Evolutionary conservation across 2,329 filamentous ascomycete species (phyloP), one percentile per base, ranked within the genome.

Genomic region (Hymenotorrendiella dingleyae): DNA sequence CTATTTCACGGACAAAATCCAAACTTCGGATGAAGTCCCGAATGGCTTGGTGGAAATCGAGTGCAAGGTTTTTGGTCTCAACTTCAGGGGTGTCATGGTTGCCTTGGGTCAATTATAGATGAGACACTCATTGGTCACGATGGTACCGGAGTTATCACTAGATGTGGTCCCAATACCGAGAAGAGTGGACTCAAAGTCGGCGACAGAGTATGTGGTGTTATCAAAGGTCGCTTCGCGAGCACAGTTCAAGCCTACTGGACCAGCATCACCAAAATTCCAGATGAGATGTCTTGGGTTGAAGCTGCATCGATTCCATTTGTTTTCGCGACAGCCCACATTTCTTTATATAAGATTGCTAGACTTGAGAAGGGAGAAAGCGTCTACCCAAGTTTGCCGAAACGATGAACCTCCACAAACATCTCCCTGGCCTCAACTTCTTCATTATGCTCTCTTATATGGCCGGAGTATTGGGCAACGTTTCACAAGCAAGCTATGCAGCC

Each of bases 301-400:
- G 67, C 62, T 1, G 67, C 68, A 1, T 51, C 66, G 8, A 53
- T 65, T 7, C 67, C 68, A 0, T 64, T 68, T 1, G 57, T 64
- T 0, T 64, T 65, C 38, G 48, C 65, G 17, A 65, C 68, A 4
- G 72, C 70, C 1, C 64, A 65, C 42, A 67, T 74, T 43, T 64
- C 63, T 2, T 55, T 78, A 3, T 54, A 61, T 7, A 53, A 68
- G 16, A 42, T 67, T 6, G 69, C 62, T 12, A 56, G 62, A 0
- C 55, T 73, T 0, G 46, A 58, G 10, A 53, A 58, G 0, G 65
- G 64, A 2, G 47, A 58, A 20, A 30, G 45, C 1, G 34, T 58
- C n/a, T 35, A 1, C 62, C 67, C 1, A 70, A 71, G 37, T 34
- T 47, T 4, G 30, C 40, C 10, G 39, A 29, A 1, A 24, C 33